Base-by-base conservation (phyloP, 2,329 filamentous ascomycete genomes). In the Sordariomycetes sp. region DNA sequence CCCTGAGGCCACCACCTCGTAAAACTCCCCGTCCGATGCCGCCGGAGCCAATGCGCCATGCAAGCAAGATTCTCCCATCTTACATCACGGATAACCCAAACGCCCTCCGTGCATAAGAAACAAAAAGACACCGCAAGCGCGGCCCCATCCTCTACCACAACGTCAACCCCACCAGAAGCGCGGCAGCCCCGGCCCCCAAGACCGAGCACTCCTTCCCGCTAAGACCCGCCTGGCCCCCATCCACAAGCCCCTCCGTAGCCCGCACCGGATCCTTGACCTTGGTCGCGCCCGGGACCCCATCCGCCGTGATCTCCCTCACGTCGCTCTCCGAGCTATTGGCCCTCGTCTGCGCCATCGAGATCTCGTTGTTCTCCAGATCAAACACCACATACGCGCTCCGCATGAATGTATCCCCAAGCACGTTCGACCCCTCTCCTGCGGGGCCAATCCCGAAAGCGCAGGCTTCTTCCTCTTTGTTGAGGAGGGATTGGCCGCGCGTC, bases 301-400 rank as follows among this genome's bases (percentile, higher is more conserved):
- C 64, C 13, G 68, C 70, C 24, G 69, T 69, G 58, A 86, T 85
- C 69, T 85, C 81, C 39, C 75, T 62, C 17, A 86, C 68, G 54
- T 74, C 74, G 5, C 72, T 73, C 17, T 64, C 59, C 0, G 77
- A 77, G 54, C 39, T 24, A 25, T 22, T 45, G 10, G 17, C 10
- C 55, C 76, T 78, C 20, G 85, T 85, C 67, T 86, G 81, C 1
- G 85, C 87, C 35, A 90, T 70, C 1, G 82, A 85, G 62, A 90
- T 83, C 69, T 86, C 76, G 66, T 89, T 83, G 67, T 87, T 88
- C 32, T 75, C 80, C 24, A 89, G 73, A 66, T 90, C 86, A 66
- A 87, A 90, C 12, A 90, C 86, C 15, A 89, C 78, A 62, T 90
- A 90, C 0, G 86, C 86, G 39, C 83, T 86, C 53, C 87, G 76